phyloP scores from a whole-genome alignment of 2,329 filamentous ascomycete species.

The Pseudophaeomoniella oleicola region DNA sequence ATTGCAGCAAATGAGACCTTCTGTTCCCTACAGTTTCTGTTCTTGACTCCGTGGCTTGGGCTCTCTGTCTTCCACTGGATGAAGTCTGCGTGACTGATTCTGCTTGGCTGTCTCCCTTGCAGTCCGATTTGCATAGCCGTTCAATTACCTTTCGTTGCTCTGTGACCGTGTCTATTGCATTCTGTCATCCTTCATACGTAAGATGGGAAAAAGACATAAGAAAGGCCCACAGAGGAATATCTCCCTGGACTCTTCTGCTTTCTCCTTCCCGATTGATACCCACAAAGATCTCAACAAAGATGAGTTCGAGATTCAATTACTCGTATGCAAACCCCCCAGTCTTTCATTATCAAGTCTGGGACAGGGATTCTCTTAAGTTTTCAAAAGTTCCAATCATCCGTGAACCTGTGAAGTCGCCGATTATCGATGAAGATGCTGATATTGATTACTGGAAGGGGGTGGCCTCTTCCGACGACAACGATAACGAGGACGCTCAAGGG shows the following conservation, averaged over 20 bases:
- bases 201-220: neutral
- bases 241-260: neutral
- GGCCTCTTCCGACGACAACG: neutral
- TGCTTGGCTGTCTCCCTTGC: neutral
- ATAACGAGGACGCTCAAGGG: neutral
- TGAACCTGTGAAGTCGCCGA: slow-evolving; percentile 18
- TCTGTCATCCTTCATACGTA: neutral
- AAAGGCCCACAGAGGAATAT: neutral
- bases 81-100: neutral
- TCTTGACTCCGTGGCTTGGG: too few relatives aligned
- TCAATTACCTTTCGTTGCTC: neutral
- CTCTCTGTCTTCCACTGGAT: neutral
- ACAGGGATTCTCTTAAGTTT: slow-evolving; percentile 22
- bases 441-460: slow-evolving; percentile 2
- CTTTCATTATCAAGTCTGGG: slow-evolving; percentile 27
- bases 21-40: too few relatives aligned
- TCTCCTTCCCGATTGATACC: neutral
- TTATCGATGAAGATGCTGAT: slow-evolving; percentile 14
- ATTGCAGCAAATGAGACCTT: too few relatives aligned
- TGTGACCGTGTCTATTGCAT: neutral
- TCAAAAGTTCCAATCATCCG: slow-evolving; percentile 21
- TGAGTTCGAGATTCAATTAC: slow-evolving; percentile 8
- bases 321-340: slow-evolving; percentile 29
- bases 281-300: neutral
- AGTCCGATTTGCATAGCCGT: neutral